Conservation (phyloP, 306 rosid genomes). For the Quillaja saponaria region DNA sequence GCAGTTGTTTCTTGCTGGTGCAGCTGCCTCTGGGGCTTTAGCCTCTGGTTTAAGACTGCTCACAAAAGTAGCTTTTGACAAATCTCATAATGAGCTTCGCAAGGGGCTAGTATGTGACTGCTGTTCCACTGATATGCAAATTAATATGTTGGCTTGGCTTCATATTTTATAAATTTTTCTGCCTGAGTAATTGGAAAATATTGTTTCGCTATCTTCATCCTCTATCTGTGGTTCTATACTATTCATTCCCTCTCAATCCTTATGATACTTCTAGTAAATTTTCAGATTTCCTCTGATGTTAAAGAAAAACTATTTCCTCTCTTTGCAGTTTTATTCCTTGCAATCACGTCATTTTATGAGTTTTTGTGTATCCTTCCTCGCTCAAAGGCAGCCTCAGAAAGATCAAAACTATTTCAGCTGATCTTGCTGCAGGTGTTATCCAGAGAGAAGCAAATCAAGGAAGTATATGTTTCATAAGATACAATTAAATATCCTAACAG, state of each 20-base stretch:
- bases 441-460: constrained; percentile 4
- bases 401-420: constrained; percentile 61
- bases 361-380: constrained; percentile 47
- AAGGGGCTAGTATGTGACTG: constrained; percentile 46
- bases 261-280: neutral
- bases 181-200: neutral
- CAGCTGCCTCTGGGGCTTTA: constrained; percentile 54
- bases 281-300: neutral
- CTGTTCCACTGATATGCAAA: neutral
- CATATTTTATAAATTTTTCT: neutral
- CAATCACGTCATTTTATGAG: constrained; percentile 36
- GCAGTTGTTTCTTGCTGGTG: constrained; percentile 57
- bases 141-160: neutral
- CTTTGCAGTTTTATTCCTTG: constrained; percentile 52
- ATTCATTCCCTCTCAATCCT: neutral
- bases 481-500: neutral
- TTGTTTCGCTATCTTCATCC: no score
- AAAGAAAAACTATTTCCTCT: neutral
- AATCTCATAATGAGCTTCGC: constrained; percentile 48
- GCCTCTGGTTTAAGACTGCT: constrained; percentile 49
- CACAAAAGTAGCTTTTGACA: constrained; percentile 54
- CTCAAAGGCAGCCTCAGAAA: constrained; percentile 55
- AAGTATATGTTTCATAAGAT: neutral
- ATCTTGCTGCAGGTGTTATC: constrained; percentile 59
- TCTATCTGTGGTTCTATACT: neutral